Base-by-base conservation (phyloP, 1,139 yeast genomes). In the Taphrina wiesneri region DNA sequence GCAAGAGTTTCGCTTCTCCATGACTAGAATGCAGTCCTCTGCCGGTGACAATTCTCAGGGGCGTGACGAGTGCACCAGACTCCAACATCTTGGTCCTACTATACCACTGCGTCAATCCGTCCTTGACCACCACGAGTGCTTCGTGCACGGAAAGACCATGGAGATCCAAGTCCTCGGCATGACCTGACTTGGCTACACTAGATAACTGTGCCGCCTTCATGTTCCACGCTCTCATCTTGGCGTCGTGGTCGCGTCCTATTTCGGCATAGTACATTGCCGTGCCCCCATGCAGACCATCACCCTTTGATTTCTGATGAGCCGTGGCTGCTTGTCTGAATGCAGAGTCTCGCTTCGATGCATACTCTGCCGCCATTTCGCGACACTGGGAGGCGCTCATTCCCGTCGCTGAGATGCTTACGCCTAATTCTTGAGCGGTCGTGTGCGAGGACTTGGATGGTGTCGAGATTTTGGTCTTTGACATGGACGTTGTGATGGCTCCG, bases 31-130 rank as follows among this genome's bases (percentile, higher is more conserved):
- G 73, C n/a, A 45, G 32, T 2, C 73, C 73, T 6, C 36, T 46
- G 1, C 73, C 73, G 11, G 73, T 71, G 34, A 71, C 62, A 30
- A 71, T 67, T 26, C 47, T 53, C 23, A 70, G 65, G 9, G 69
- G 68, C 7, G 47, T 21, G 45, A 39, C 23, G 36, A 41, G 49
- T 13, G 54, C 28, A 32, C 60, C 49, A 17, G 41, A 47, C 36
- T 59, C 64, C 36, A 26, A 30, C n/a, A 34, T n/a, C 13, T 26
- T n/a, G 15, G 59, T 56, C 15, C 32, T 28, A 9, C 67, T 28
- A 70, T 71, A 71, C 72, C 72, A 71, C 17, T 67, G 52, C 3
- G 68, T 45, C 7, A 69, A 56, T 4, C 57, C 51, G 26, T 69
- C 69, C 34, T 52, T 53, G 11, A 65, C 67, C 6, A 70, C 60